Conservation (phyloP, 2,329 filamentous ascomycete species). For the Aspergillus bombycis region DNA sequence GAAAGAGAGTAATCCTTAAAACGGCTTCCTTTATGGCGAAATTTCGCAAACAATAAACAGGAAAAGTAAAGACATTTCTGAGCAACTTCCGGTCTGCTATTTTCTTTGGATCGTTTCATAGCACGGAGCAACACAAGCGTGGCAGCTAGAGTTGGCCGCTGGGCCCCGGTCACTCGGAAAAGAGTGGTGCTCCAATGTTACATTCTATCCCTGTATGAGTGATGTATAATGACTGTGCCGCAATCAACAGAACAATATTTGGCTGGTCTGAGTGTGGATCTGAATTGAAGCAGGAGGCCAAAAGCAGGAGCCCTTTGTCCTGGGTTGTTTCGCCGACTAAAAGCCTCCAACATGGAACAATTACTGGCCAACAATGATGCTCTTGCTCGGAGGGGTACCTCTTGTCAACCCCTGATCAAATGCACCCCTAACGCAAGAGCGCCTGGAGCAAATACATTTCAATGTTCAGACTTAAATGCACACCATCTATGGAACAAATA, state of each 20-base stretch:
- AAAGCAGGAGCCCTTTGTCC: background rate
- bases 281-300: background rate
- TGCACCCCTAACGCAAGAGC: background rate
- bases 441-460: background rate
- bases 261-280: background rate
- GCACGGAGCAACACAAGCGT: background rate
- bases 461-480: background rate
- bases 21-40: background rate
- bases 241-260: background rate
- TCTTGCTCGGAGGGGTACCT: background rate
- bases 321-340: background rate
- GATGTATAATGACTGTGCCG: background rate
- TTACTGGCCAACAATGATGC: background rate
- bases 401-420: background rate
- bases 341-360: background rate
- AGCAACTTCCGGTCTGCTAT: background rate
- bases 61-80: background rate
- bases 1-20: background rate
- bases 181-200: background rate
- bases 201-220: background rate
- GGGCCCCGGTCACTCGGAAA: background rate
- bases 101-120: background rate
- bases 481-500: background rate
- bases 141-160: background rate
- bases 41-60: background rate